Base-by-base conservation (phyloP, 495 filamentous ascomycete species). In the Aspergillus hancockii region DNA sequence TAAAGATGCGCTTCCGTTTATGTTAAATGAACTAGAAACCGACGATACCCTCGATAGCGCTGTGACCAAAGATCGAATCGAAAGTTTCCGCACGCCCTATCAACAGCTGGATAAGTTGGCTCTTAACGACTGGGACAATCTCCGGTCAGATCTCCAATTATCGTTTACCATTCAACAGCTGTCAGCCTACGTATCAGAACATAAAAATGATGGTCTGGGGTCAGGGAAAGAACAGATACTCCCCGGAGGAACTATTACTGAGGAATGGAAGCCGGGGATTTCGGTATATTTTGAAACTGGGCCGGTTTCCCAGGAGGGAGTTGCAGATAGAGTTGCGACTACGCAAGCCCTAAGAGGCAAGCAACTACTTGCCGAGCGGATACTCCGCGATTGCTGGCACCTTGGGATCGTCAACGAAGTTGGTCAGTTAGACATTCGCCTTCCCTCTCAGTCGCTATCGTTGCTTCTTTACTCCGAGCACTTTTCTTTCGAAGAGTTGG, bases 361-460 rank as follows among this genome's bases (percentile, higher is more conserved):
- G 49, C 16, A 71, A 0, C 41, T 67, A 1, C 52, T 80, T 12
- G 69, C 71, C 34, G 71, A 78, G 40, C 69, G 47, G 19, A 75
- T 83, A 31, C 63, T 81, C 49, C 69, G 75, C 13, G 71, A 76
- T 19, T 74, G 69, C 54, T 83, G 80, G 80, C 57, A 77, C 22
- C 54, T 83, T 30, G 71, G 63, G 8, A 50, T 75, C 16, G 43
- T 43, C n/a, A 63, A 68, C 25, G 75, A 79, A 53, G 36, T 74
- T 38, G 80, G 80, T 12, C 74, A 76, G 54, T 22, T 80, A 28
- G 78, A 81, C 28, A 68, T 81, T 16, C 65, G 54, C 13, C 47
- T 81, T 14, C 63, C 67, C 30, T 54, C 63, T 31, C 53, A 55
- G 34, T 56, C 54, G 5, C 49, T 76, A 18, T 59, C 61, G 8